Base-by-base conservation (phyloP, 768 basidiomycete species). In the Leccinum broughii region DNA sequence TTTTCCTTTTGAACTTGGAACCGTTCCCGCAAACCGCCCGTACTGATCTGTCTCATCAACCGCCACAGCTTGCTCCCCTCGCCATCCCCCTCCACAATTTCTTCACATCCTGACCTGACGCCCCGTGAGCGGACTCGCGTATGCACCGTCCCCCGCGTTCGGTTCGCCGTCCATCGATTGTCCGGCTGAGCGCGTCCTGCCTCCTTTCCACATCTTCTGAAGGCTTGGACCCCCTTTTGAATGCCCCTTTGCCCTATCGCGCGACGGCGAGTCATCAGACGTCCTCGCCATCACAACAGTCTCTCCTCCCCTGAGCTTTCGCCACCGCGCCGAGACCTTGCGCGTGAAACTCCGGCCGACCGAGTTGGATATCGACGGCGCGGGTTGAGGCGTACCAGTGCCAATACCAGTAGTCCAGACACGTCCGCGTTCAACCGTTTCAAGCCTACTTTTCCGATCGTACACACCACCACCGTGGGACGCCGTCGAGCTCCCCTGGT, bases 21-120 rank as follows among this genome's bases (percentile, higher is more conserved):
- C 64, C 80, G 84, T 15, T 89, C 88, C 58, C 85, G 80, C 46
- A 89, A 71, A 10, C 80, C 85, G 9, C 86, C 84, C 0, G 83
- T 81, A 61, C 87, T 89, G 61, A 91, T 83, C 44, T 86, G 80
- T 70, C 88, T 89, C 79, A 90, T 80, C 54, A 91, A 68, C 71
- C 80, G 86, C 87, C 87, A 89, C 2, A 89, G 70, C 64, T 78
- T 84, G 53, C 77, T 77, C 6, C 79, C 76, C 6, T 78, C 75
- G 5, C 39, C 39, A 41, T 51, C 50, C 17, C 50, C 54, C 0
- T 61, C 62, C 22, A 15, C 57, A n/a, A 44, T n/a, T 22, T 62
- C 64, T 7, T 66, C 68, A 49, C 41, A 17, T n/a, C 41, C n/a
- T 44, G 65, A 55, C 26, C 49, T n/a, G 41, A 44, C 41, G 41